Percentiles rank a stretch among this genome's conserved stretches.
Evolutionary conservation across 1,284 basidiomycete species (phyloP).

Genomic region (Naganishia cerealis): DNA sequence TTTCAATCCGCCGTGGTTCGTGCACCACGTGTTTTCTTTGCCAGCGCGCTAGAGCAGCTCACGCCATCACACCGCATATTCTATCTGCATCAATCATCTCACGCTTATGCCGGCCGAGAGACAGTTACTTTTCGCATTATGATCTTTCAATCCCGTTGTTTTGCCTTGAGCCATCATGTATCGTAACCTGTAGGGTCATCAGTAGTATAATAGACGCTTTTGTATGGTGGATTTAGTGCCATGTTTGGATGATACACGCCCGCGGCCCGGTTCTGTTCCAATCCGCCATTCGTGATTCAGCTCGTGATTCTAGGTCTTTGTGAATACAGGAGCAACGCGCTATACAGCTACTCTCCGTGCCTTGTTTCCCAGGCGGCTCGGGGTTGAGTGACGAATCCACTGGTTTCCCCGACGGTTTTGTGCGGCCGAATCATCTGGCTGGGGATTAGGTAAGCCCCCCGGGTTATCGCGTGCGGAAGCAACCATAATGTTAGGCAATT

Average conservation of each 20-base stretch:
- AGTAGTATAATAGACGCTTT: conserved; percentile 6
- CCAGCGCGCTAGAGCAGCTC: not conserved
- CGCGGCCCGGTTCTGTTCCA: not conserved
- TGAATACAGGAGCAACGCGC: not conserved
- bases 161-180: not conserved
- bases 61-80: not conserved
- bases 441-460: conserved; percentile 23
- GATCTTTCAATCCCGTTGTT: not conserved
- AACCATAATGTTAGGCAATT: conserved; percentile 6
- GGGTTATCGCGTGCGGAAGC: conserved; percentile 9
- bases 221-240: not conserved
- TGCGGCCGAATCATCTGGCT: not conserved
- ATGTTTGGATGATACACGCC: not conserved
- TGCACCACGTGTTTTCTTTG: not conserved
- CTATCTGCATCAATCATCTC: not conserved
- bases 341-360: not conserved
- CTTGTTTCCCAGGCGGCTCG: not conserved
- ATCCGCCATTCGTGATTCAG: not conserved
- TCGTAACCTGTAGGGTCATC: not conserved
- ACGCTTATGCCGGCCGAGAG: not conserved
- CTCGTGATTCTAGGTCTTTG: not conserved
- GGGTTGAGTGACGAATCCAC: conserved; percentile 26
- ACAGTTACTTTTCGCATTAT: not conserved
- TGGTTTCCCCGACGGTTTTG: not conserved
- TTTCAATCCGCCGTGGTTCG: not conserved